Conservation (phyloP, 1,284 basidiomycete genomes). For the Tilletiaria anomala region DNA sequence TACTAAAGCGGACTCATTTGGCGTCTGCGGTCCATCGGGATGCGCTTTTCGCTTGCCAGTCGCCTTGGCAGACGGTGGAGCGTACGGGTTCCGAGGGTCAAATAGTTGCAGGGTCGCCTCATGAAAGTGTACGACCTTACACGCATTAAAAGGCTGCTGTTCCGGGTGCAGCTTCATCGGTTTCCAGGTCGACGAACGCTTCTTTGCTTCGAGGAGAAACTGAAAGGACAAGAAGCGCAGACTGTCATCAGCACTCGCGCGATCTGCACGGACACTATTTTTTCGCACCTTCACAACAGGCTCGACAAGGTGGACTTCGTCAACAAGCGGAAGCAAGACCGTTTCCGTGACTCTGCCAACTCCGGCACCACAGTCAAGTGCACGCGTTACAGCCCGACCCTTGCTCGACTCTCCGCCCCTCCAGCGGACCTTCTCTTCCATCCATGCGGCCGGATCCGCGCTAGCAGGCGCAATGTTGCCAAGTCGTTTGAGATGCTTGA, state of each 20-base stretch:
- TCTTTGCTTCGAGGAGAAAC: slow-evolving; percentile 30
- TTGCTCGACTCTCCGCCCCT: slow-evolving; percentile 12
- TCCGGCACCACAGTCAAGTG: slow-evolving; percentile 36
- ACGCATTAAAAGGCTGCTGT: slow-evolving; percentile 21
- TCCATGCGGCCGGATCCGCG: slow-evolving; percentile 16
- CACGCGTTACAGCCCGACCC: slow-evolving; percentile 21
- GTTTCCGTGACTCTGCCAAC: slow-evolving; percentile 34
- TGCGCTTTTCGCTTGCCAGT: not conserved
- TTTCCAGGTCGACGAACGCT: slow-evolving; percentile 15
- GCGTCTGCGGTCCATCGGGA: not conserved
- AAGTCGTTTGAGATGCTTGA: slow-evolving; percentile 26
- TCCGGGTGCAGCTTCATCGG: slow-evolving; percentile 15
- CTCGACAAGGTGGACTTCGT: slow-evolving; percentile 37
- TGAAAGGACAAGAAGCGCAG: not conserved
- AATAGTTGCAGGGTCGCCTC: slow-evolving; percentile 31
- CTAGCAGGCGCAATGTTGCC: slow-evolving; percentile 24
- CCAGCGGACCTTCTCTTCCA: slow-evolving; percentile 10
- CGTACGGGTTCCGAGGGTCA: slow-evolving; percentile 8
- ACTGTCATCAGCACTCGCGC: no score
- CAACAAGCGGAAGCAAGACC: slow-evolving; percentile 29
- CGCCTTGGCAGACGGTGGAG: not conserved
- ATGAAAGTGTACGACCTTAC: slow-evolving; percentile 33
- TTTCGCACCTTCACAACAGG: slow-evolving; percentile 16
- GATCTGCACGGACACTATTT: no score
- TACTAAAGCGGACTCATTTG: no score